These are phyloP conservation scores for Pichia gijzeniarum DNA, from an alignment of 805 yeast genomes.

Conservation along the genomic window DNA sequence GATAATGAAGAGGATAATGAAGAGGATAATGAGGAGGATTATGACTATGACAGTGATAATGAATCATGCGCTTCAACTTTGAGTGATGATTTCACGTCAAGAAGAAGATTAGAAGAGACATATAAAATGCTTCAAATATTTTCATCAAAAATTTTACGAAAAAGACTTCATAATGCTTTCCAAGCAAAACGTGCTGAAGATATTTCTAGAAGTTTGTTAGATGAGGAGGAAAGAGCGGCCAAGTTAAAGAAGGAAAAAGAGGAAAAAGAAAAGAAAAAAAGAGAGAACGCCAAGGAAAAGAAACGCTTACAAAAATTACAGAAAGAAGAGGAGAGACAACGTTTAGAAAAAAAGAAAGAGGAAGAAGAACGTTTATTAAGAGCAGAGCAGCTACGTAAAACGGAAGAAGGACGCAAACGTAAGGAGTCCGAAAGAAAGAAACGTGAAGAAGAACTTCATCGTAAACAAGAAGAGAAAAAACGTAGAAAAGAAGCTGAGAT, in stretches of 20 bases:
- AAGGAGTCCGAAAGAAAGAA: constrained; percentile 38
- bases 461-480: constrained; percentile 30
- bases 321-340: constrained; percentile 51
- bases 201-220: constrained; percentile 51
- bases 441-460: constrained; percentile 24
- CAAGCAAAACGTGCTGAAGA: constrained; percentile 79
- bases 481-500: constrained; percentile 37
- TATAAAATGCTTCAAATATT: constrained; percentile 74
- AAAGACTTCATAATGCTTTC: constrained; percentile 66
- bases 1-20: constrained; percentile 16
- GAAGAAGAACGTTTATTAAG: constrained; percentile 38
- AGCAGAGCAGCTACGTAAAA: constrained; percentile 36
- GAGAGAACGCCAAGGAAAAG: constrained; percentile 67
- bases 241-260: constrained; percentile 57
- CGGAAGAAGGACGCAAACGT: constrained; percentile 42
- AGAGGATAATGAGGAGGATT: constrained; percentile 19
- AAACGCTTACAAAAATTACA: constrained; percentile 55
- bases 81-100: constrained; percentile 47
- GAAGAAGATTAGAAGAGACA: constrained; percentile 65
- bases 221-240: constrained; percentile 67
- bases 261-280: constrained; percentile 56
- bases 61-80: constrained; percentile 34
- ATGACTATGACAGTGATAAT: constrained; percentile 19
- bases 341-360: constrained; percentile 43
- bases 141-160: constrained; percentile 71